phyloP scores from a whole-genome alignment of 331 rosid species.

The Malus hybrid region DNA sequence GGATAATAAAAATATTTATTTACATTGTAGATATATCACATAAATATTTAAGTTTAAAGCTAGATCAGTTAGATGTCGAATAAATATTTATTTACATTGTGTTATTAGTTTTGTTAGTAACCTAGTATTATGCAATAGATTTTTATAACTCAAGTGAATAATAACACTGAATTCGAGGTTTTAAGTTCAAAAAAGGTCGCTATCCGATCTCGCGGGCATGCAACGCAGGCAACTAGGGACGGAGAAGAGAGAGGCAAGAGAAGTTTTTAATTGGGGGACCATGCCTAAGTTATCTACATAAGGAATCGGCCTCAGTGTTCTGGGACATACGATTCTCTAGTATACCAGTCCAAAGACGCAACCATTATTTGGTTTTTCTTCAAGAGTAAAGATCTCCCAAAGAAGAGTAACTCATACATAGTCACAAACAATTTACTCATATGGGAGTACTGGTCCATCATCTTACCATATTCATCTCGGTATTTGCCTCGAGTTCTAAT shows the following conservation, averaged over 20 bases:
- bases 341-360: slow-evolving; percentile 38
- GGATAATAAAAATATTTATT: no score
- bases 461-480: no score
- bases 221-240: neutral
- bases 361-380: slow-evolving; percentile 32
- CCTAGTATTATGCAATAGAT: neutral
- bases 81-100: neutral
- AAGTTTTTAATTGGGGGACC: slow-evolving; percentile 30
- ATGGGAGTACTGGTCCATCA: no score
- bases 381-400: slow-evolving; percentile 11
- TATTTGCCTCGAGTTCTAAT: no score
- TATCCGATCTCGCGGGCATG: neutral
- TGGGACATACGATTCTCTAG: slow-evolving; percentile 7
- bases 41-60: neutral
- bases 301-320: slow-evolving; percentile 20
- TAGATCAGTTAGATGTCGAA: neutral
- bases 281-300: slow-evolving; percentile 20
- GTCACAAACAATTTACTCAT: neutral
- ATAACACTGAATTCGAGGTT: neutral
- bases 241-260: neutral
- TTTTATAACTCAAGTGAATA: neutral
- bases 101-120: no score
- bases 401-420: neutral
- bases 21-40: neutral
- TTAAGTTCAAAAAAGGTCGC: no score